Conservation (phyloP, 2,329 filamentous ascomycete genomes). For the Trichoderma guizhouense region DNA sequence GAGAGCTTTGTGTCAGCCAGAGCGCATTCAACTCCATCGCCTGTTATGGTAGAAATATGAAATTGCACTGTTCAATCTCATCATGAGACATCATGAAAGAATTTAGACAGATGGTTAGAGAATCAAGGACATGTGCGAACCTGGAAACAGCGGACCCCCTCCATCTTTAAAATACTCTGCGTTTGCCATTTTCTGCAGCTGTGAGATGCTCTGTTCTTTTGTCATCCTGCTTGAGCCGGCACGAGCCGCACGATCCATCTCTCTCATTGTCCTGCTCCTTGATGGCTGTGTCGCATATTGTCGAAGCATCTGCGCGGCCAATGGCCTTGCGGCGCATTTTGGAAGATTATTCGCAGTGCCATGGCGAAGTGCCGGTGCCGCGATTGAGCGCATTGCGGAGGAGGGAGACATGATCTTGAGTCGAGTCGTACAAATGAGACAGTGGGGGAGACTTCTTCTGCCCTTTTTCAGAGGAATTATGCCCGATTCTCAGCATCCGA, state of each 20-base stretch:
- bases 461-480: not conserved
- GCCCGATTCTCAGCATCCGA: not conserved
- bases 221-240: slow-evolving; percentile 26
- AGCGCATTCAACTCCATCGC: not conserved
- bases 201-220: slow-evolving; percentile 31
- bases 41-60: not conserved
- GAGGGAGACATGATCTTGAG: slow-evolving; percentile 17
- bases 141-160: slow-evolving; percentile 35
- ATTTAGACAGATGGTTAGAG: not conserved
- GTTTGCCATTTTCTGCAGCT: slow-evolving; percentile 31
- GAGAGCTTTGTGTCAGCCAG: not conserved
- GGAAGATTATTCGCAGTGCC: slow-evolving; percentile 22
- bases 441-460: not conserved
- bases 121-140: slow-evolving; percentile 19
- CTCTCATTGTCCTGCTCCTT: slow-evolving; percentile 27
- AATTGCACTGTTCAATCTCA: too few relatives aligned
- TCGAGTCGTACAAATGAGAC: not conserved
- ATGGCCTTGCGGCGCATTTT: slow-evolving; percentile 22
- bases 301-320: slow-evolving; percentile 26
- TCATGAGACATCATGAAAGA: not conserved
- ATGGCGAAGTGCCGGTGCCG: slow-evolving; percentile 23
- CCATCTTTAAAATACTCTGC: slow-evolving; percentile 34
- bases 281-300: slow-evolving; percentile 27
- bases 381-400: slow-evolving; percentile 4
- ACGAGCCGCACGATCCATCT: slow-evolving; percentile 28